Percentiles rank a stretch among this genome's conserved stretches.
Conservation (phyloP, 2,329 filamentous ascomycete species). For the Sporothrix schenckii region DNA sequence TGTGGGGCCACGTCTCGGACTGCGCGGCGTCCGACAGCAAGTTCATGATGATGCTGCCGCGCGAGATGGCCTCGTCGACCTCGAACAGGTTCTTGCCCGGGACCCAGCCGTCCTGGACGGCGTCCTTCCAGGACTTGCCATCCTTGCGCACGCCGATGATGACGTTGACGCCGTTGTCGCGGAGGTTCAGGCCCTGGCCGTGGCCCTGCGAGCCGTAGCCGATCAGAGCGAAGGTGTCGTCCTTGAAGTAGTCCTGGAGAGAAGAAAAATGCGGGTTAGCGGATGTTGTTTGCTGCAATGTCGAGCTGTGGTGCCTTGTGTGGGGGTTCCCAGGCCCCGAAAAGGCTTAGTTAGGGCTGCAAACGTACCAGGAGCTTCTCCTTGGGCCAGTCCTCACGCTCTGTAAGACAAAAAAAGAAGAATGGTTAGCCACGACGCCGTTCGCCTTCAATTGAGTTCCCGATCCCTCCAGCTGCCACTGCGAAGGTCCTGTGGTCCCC, state of each 20-base stretch:
- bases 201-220: conserved; percentile 98
- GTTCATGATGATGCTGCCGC: conserved; percentile 98
- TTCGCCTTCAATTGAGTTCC: neutral
- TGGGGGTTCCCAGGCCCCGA: neutral
- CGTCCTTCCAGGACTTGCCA: conserved; percentile 98
- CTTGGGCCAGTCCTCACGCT: conserved; percentile 97
- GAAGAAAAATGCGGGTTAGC: neutral
- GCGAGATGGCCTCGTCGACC: conserved; percentile 91
- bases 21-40: conserved; percentile 96
- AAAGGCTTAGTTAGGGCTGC: conserved; percentile 25
- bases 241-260: conserved; percentile 93
- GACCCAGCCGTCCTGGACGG: conserved; percentile 95
- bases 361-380: conserved; percentile 91
- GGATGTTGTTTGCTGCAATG: neutral
- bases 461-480: neutral
- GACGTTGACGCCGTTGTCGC: conserved; percentile 99
- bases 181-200: conserved; percentile 98
- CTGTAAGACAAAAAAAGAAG: conserved; percentile 51
- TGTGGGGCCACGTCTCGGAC: conserved; percentile 96
- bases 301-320: neutral
- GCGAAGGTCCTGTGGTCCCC: neutral
- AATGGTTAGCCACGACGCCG: neutral
- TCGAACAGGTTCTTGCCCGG: conserved; percentile 99
- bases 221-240: conserved; percentile 98
- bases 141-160: conserved; percentile 98